Conservation (phyloP, 768 basidiomycete genomes). For the Kwoniella shandongensis region DNA sequence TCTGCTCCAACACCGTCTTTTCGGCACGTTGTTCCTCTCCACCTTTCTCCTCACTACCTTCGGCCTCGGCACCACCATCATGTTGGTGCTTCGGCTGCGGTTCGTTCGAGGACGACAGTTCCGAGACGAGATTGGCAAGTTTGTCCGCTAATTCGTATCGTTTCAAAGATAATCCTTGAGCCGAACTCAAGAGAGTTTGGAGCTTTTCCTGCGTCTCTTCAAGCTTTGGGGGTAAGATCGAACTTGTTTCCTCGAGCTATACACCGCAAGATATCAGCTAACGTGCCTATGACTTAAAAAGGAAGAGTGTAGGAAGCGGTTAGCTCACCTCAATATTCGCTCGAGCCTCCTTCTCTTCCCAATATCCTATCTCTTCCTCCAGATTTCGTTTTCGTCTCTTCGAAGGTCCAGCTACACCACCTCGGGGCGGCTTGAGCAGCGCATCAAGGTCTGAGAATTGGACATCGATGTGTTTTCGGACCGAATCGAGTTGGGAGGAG, state of each 20-base stretch:
- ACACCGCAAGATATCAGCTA: background rate
- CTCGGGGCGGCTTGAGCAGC: background rate
- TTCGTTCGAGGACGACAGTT: slow-evolving; percentile 61
- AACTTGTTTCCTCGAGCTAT: slow-evolving; percentile 36
- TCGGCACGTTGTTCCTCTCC: slow-evolving; percentile 6
- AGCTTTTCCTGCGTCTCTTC: slow-evolving; percentile 59
- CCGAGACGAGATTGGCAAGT: slow-evolving; percentile 65
- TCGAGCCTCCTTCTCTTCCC: slow-evolving; percentile 30
- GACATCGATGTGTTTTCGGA: slow-evolving; percentile 18
- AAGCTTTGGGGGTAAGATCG: slow-evolving; percentile 55
- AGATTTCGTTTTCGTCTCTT: slow-evolving; percentile 22
- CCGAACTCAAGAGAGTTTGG: slow-evolving; percentile 61
- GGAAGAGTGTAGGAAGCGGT: no score
- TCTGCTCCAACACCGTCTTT: slow-evolving; percentile 70
- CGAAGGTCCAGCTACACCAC: slow-evolving; percentile 13
- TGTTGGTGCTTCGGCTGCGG: background rate
- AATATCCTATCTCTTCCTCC: slow-evolving; percentile 42
- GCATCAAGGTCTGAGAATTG: slow-evolving; percentile 22
- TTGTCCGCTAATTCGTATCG: slow-evolving; percentile 78
- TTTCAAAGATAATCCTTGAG: slow-evolving; percentile 71
- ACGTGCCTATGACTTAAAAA: no score
- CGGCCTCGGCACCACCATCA: slow-evolving; percentile 54
- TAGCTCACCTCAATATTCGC: slow-evolving; percentile 29
- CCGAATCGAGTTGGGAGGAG: slow-evolving; percentile 1
- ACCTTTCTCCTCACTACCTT: slow-evolving; percentile 49